phyloP scores from a whole-genome alignment of 2,329 filamentous ascomycete species.

The Fusarium sp. region DNA sequence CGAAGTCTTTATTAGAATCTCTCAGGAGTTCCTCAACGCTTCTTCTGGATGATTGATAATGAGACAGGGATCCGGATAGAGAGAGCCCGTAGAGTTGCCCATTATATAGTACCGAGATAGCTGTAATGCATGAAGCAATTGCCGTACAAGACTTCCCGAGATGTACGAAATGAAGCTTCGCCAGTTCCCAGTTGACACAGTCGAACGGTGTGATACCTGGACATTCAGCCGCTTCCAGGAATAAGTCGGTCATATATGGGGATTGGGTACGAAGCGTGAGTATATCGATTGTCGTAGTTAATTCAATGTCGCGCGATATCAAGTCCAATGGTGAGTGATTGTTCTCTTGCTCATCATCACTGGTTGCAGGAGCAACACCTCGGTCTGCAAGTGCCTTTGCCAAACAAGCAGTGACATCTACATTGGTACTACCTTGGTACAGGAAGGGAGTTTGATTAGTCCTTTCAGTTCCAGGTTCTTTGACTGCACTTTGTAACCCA shows the following conservation, averaged over 20 bases:
- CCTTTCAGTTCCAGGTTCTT: background rate
- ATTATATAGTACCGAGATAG: background rate
- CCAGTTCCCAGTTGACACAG: background rate
- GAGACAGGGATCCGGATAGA: background rate
- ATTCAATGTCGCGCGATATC: background rate
- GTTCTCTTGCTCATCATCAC: background rate
- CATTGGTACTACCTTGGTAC: background rate
- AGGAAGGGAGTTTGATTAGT: background rate
- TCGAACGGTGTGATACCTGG: background rate
- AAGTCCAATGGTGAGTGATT: background rate
- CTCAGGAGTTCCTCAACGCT: background rate
- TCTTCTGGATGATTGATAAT: background rate
- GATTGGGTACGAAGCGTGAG: background rate
- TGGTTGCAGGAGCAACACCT: background rate
- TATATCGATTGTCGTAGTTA: background rate
- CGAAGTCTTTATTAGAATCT: background rate
- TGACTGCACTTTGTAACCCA: fast-evolving
- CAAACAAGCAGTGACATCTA: background rate
- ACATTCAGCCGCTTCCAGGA: background rate
- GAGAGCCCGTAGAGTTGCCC: background rate
- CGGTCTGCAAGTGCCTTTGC: background rate
- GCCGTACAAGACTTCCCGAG: background rate
- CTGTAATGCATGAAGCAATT: background rate
- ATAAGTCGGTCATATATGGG: background rate
- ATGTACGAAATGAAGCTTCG: background rate